Percentiles rank a stretch among this genome's conserved stretches.
These are phyloP conservation scores for Blastocystis hominis DNA, from an alignment of 352 stramenopile genomes.

Conservation along the genomic window DNA sequence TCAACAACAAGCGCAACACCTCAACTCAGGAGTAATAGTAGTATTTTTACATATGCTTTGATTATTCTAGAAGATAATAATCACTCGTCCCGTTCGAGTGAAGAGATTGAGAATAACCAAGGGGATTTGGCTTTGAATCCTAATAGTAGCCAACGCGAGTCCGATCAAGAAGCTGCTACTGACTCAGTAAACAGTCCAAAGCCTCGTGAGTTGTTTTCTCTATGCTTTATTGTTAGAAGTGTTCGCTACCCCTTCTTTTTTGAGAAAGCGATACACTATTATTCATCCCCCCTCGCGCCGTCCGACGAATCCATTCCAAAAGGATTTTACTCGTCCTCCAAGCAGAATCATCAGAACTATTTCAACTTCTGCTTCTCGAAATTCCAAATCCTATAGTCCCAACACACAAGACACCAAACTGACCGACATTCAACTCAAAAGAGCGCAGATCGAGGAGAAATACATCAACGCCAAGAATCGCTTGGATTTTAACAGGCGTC, in stretches of 20 bases:
- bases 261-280: not conserved
- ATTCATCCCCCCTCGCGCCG: not conserved
- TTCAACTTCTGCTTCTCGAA: not conserved
- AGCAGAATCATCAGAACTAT: not conserved
- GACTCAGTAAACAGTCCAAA: no score
- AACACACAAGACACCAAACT: not conserved
- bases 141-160: no score
- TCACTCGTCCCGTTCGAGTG: no score
- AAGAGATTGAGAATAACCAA: no score
- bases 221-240: no score
- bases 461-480: conserved; percentile 5
- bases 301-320: not conserved
- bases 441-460: not conserved
- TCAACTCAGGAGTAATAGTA: no score
- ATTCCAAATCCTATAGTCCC: not conserved
- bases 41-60: no score
- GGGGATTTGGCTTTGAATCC: no score
- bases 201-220: no score
- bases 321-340: not conserved
- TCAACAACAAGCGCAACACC: no score
- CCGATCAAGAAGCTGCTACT: no score
- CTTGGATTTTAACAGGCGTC: not conserved
- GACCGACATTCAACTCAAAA: not conserved
- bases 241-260: not conserved
- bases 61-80: no score